Percentiles rank a stretch among this genome's conserved stretches.
Evolutionary conservation across 2,329 filamentous ascomycete species (phyloP).

Genomic region (Sporothrix brunneoviolacea): DNA sequence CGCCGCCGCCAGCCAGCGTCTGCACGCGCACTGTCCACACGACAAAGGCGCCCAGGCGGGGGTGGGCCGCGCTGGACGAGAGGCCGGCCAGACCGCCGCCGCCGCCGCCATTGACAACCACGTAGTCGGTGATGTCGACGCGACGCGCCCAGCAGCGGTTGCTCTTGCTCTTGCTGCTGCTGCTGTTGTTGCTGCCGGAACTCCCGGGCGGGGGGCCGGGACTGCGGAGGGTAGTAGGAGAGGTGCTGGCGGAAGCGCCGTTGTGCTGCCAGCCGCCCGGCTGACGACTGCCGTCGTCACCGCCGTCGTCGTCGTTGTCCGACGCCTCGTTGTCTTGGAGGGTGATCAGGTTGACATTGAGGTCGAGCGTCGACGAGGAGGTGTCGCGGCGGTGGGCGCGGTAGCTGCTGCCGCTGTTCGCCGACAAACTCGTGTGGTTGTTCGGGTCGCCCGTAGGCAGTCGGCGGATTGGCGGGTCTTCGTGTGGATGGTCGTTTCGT

Average conservation of each 20-base stretch:
- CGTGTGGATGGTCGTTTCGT: not conserved
- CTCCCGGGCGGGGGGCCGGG: not conserved
- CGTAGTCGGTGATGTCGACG: conserved; percentile 52
- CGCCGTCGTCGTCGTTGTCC: conserved; percentile 30
- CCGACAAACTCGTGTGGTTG: too few relatives aligned
- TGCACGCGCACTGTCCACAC: conserved; percentile 89
- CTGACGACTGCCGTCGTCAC: too few relatives aligned
- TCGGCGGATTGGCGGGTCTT: not conserved
- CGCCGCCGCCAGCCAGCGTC: conserved; percentile 60
- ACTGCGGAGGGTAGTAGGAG: not conserved
- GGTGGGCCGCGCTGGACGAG: not conserved
- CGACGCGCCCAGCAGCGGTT: conserved; percentile 59
- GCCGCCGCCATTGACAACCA: conserved; percentile 47
- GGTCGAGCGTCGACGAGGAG: conserved; percentile 8
- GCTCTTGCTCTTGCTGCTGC: conserved; percentile 27
- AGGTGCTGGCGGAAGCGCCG: not conserved
- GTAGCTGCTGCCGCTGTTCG: not conserved
- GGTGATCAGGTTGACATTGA: conserved; percentile 36
- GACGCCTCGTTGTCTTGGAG: conserved; percentile 56
- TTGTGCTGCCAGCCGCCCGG: not conserved
- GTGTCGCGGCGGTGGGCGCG: conserved; percentile 11
- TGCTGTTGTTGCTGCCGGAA: conserved; percentile 1
- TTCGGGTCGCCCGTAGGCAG: not conserved
- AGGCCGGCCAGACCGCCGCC: not conserved
- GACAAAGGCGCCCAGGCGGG: conserved; percentile 73